Conservation (phyloP, 1,284 basidiomycete species). For the Marasmius oreades region DNA sequence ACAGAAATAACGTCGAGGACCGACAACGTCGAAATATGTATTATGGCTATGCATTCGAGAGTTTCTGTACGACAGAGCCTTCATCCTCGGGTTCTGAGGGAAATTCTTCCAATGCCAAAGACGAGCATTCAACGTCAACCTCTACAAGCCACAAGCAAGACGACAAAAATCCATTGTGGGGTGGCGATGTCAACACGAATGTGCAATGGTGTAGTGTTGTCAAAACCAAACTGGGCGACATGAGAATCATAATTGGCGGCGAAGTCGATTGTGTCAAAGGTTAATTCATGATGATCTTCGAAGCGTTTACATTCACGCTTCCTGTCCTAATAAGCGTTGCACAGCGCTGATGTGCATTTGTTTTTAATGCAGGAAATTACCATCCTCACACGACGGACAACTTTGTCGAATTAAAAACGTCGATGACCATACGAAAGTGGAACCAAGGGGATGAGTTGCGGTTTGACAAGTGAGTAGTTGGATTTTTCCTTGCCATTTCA, state of each 20-base stretch:
- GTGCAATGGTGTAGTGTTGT: conserved; percentile 95
- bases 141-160: conserved; percentile 37
- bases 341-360: no score
- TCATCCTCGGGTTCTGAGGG: conserved; percentile 6
- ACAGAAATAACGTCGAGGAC: conserved; percentile 59
- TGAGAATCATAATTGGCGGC: conserved; percentile 85
- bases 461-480: conserved; percentile 74
- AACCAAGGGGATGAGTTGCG: conserved; percentile 57
- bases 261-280: conserved; percentile 93
- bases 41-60: conserved; percentile 85
- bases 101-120: background rate
- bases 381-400: conserved; percentile 50
- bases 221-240: conserved; percentile 81
- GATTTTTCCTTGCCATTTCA: no score
- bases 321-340: background rate
- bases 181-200: conserved; percentile 89
- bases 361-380: conserved; percentile 49
- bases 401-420: conserved; percentile 94
- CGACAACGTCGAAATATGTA: conserved; percentile 61
- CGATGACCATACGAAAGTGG: conserved; percentile 65
- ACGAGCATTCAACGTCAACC: background rate
- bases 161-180: conserved; percentile 45
- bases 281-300: conserved; percentile 27
- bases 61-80: conserved; percentile 67
- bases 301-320: conserved; percentile 4